A percentile compares a stretch with the other conserved stretches of the same genome.
These are phyloP conservation scores for Mycosphaerella sp. DNA, from an alignment of 2,329 filamentous ascomycete genomes.

Conservation along the genomic window DNA sequence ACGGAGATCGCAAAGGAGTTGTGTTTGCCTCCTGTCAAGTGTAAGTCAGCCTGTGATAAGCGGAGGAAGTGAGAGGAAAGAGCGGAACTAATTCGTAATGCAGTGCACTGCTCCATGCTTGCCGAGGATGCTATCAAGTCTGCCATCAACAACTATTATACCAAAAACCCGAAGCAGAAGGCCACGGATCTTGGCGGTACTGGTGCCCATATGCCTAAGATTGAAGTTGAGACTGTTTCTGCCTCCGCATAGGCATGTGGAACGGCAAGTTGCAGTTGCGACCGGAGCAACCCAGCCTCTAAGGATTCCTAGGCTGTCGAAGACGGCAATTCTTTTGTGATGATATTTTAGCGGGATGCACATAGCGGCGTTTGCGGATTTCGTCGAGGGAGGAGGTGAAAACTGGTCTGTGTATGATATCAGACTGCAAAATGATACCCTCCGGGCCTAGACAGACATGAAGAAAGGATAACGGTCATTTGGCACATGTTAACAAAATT, in stretches of 20 bases:
- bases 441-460: neutral
- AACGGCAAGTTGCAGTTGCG: neutral
- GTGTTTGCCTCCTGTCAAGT: constrained; percentile 78
- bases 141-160: constrained; percentile 84
- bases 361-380: constrained; percentile 3
- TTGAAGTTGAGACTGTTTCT: constrained; percentile 52
- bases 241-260: constrained; percentile 11
- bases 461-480: constrained; percentile 2
- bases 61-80: neutral
- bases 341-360: constrained; percentile 10
- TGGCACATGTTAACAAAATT: neutral
- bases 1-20: constrained; percentile 98
- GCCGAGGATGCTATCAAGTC: constrained; percentile 91
- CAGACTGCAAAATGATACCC: constrained; percentile 2
- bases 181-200: constrained; percentile 72
- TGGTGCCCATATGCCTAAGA: constrained; percentile 59
- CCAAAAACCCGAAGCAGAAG: constrained; percentile 74
- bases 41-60: constrained; percentile 47
- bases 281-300: neutral
- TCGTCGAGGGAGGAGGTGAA: neutral
- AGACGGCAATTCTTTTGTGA: neutral
- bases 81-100: constrained; percentile 1
- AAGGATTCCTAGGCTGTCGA: neutral
- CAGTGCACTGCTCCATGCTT: constrained; percentile 87
- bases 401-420: constrained; percentile 6